phyloP scores from a whole-genome alignment of 225 moss, liverwort and hornwort species.

The Asterella californica region DNA sequence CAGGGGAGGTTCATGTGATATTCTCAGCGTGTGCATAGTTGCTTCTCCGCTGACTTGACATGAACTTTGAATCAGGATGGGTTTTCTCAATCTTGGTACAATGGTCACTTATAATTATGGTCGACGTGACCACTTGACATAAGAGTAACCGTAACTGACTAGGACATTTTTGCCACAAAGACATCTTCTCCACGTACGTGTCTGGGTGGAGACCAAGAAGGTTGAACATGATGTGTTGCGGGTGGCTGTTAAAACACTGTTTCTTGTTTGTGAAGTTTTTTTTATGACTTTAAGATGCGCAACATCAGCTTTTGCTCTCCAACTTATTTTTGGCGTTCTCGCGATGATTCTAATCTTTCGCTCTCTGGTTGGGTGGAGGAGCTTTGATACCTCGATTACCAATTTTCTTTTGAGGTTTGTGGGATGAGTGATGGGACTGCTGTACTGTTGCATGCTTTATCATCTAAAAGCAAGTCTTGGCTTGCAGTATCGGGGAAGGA shows the following conservation, averaged over 20 bases:
- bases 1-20: neutral
- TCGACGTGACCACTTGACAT: neutral
- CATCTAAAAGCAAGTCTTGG: constrained; percentile 26
- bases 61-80: neutral
- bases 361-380: neutral
- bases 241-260: neutral
- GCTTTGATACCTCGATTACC: neutral
- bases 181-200: neutral
- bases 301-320: neutral
- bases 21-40: neutral
- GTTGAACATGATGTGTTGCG: neutral
- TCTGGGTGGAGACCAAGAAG: neutral
- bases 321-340: neutral
- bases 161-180: neutral
- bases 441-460: constrained; percentile 17
- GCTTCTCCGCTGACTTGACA: neutral
- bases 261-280: neutral
- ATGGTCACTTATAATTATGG: neutral
- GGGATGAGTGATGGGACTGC: constrained; percentile 5
- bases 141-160: neutral
- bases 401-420: neutral
- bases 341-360: neutral
- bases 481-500: constrained; percentile 24
- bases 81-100: neutral
- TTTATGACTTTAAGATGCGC: neutral